Base-by-base conservation (phyloP, 768 basidiomycete genomes). In the Grammothele lineata region DNA sequence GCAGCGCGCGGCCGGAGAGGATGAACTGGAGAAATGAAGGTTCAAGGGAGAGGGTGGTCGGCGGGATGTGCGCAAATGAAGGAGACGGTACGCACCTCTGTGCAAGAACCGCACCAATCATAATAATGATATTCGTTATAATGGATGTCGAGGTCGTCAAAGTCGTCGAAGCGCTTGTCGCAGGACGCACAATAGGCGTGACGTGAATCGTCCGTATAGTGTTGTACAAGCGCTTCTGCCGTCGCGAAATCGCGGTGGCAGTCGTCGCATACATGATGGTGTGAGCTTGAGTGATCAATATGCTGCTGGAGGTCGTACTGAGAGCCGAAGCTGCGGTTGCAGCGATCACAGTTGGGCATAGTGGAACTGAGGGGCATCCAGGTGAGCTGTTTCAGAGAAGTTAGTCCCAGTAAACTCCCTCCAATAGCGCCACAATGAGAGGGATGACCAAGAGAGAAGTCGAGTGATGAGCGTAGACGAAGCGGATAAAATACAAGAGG, bases 111-210 rank as follows among this genome's bases (percentile, higher is more conserved):
- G 55, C 83, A 84, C 47, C 66, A n/a, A n/a, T n/a, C n/a, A n/a
- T n/a, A 76, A 38, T 48, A 7, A 57, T 84, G 82, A 0, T 34
- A 34, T 0, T 61, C 21, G 0, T 66, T 11, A 50, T 69, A 70
- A 54, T 85, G 84, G 0, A 59, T 45, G 2, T 67, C 47, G 1
- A 83, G 68, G 0, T 59, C 45, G 0, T 66, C 50, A 1, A 81
- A 68, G 0, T 65, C 64, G 0, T 56, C 37, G 46, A 77, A 81
- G 45, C 78, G 72, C 15, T 50, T 45, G 25, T 73, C 44, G 60
- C 83, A 85, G 17, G 54, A 27, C 46, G 74, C 73, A 59, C 84
- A 85, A 48, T 75, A 85, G 33, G 60, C 14, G 44, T 83, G 83
- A 0, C 14, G 23, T 6, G 66, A 62, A 55, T 75, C 79, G 43